Conservation (phyloP, 768 basidiomycete species). For the Rhodocollybia butyracea region DNA sequence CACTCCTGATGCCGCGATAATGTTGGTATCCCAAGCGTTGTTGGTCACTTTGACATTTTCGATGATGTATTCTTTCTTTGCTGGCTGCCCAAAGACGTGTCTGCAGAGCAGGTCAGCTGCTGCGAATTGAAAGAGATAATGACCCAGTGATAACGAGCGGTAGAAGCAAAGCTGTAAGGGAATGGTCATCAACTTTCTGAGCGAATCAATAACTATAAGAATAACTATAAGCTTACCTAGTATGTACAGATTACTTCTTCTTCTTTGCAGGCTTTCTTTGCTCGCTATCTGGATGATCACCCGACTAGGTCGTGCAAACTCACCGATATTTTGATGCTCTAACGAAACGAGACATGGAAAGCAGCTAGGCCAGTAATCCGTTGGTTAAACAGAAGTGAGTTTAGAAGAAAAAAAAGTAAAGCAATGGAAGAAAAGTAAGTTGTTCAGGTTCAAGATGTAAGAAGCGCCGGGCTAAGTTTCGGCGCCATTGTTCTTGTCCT, state of each 20-base stretch:
- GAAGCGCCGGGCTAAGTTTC: background rate
- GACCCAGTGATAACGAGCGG: constrained; percentile 10
- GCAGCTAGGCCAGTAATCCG: background rate
- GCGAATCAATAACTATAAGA: background rate
- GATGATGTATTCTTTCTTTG: constrained; percentile 78
- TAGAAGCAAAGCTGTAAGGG: constrained; percentile 10
- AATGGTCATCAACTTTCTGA: background rate
- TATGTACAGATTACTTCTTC: background rate
- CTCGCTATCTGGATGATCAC: background rate
- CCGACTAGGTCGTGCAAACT: constrained; percentile 20
- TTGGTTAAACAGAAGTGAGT: background rate
- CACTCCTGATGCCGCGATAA: constrained; percentile 82
- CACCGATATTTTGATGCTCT: constrained; percentile 85
- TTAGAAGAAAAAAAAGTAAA: background rate
- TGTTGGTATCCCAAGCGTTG: constrained; percentile 95
- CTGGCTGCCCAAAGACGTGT: constrained; percentile 87
- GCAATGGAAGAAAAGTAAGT: background rate
- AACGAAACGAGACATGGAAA: constrained; percentile 81
- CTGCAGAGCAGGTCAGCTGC: constrained; percentile 30
- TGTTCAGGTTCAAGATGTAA: background rate
- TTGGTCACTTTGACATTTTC: constrained; percentile 86
- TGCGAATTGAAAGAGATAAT: background rate
- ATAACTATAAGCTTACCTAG: background rate
- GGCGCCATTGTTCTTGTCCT: background rate
- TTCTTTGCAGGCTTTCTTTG: background rate